Evolutionary conservation across 2,329 filamentous ascomycete species (phyloP), one percentile per base, ranked within the genome.

Genomic region (Colletotrichum caudatum): DNA sequence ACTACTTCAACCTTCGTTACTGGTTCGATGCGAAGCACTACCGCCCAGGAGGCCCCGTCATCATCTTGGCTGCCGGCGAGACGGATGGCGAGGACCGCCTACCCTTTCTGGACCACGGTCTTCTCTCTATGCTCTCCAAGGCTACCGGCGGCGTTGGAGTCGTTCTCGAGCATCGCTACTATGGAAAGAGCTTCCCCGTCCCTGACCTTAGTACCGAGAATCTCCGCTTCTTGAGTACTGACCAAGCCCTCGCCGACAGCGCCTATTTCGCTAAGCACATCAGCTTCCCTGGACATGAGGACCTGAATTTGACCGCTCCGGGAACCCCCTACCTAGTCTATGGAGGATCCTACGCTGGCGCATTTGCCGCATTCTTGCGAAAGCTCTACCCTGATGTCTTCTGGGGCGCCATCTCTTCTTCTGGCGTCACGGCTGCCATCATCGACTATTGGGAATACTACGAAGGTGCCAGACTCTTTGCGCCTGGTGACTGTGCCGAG

Each of bases 161-260:
- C 2, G 88, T 97, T 58, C 86, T 97, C 3, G 94, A 97, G 82
- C 94, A 97, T 78, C 89, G 94, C 39, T 97, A 97, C 84, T 97
- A 97, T 78, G 94, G 94, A 67, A 86, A 85, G 16, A 95, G 92
- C 78, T 90, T 91, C 66, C 93, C 94, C 0, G 88, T 89, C 0
- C 79, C 85, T 1, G 87, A 95, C 76, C 84, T 95, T 53, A 85
- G 81, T 75, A 91, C 89, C 0, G 83, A 92, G 78, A 95, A 89
- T 75, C 82, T 97, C 74, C 91, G 94, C 3, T 97, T 96, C 83
- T 83, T 97, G 77, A 92, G 93, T 0, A 96, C 94, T 0, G 92
- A 95, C 75, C 94, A 97, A 79, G 90, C 94, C 0, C 79, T 97
- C 50, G 94, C 93, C 9, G 94, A 97, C 78, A 90, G 91, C 54